Base-by-base conservation (phyloP, 2,329 filamentous ascomycete genomes). In the Xylaria hypoxylon region DNA sequence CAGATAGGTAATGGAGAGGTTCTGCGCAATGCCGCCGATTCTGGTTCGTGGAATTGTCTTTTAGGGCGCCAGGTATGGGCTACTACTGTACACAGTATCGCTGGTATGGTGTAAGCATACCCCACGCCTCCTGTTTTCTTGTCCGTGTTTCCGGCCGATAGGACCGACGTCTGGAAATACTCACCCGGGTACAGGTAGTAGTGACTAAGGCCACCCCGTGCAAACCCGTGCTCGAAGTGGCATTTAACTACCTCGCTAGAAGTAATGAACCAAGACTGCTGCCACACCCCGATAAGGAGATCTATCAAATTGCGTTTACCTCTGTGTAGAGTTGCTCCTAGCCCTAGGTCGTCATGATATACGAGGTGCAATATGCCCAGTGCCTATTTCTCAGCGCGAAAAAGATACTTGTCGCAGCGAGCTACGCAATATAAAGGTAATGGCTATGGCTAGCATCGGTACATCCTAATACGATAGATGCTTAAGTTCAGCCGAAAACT, bases 221-320 rank as follows among this genome's bases (percentile, higher is more conserved):
- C 28, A 38, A 11, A 11, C 57, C 45, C 53, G 51, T 58, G 52
- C 45, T 59, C 44, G 44, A 51, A 19, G 51, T 64, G 47, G 44
- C 55, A 64, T 42, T 51, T 55, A 35, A 33, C 26, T 63, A 47
- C 40, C 42, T n/a, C 19, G n/a, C 19, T 35, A 62, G 35, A 52
- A 62, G 47, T 6, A 58, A 35, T 48, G 47, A 68, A 53, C 62
- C 59, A 50, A 66, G 59, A 56, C 55, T 62, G 59, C 59, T 55
- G 66, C 63, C 50, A 35, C 57, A 63, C 59, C 62, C 53, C 59
- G 38, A 68, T 57, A 44, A 56, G 47, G 62, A 33, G 48, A 56
- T 47, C 40, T 22, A 57, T 61, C 47, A 48, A 58, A 40, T 26
- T 33, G 15, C 17, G 4, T 44, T 19, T 26, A 15, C 35, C 35